phyloP scores from a whole-genome alignment of 2,329 filamentous ascomycete genomes.

The Pestalotiopsis sp. region DNA sequence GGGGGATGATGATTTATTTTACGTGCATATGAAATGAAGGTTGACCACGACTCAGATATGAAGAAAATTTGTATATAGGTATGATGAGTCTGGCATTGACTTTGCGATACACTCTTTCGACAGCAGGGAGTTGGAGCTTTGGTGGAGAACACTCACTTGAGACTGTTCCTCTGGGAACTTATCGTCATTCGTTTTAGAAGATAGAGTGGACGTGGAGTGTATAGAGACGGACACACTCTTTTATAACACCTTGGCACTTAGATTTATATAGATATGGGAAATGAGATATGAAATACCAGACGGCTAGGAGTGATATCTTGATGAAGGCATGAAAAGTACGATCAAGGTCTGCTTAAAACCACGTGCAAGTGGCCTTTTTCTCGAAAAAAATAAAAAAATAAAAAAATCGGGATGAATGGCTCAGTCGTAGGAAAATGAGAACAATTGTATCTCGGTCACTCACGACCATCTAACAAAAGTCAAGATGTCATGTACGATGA shows the following conservation, averaged over 20 bases:
- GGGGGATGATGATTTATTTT: not conserved
- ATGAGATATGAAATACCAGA: not conserved
- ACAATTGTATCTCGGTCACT: too few species aligned
- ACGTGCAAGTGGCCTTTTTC: too few species aligned
- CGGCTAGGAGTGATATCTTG: not conserved
- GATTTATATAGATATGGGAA: not conserved
- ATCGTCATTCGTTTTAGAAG: not conserved
- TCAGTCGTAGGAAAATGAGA: too few species aligned
- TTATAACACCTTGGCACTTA: not conserved
- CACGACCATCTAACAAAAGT: too few species aligned
- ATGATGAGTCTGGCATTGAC: not conserved
- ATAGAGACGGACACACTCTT: not conserved
- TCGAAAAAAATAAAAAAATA: too few species aligned
- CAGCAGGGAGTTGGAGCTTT: not conserved
- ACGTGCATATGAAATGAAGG: not conserved
- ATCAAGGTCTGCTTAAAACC: too few species aligned
- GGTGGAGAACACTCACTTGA: not conserved
- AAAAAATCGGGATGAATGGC: too few species aligned
- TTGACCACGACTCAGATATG: not conserved
- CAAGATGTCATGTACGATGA: not conserved
- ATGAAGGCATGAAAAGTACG: not conserved
- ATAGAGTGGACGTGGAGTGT: not conserved
- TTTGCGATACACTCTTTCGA: not conserved
- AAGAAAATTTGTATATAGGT: not conserved
- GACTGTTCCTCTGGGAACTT: not conserved